A percentile compares a stretch with the other conserved stretches of the same genome.
Conservation (phyloP, 495 filamentous ascomycete species). For the Aeminium ludgeri region DNA sequence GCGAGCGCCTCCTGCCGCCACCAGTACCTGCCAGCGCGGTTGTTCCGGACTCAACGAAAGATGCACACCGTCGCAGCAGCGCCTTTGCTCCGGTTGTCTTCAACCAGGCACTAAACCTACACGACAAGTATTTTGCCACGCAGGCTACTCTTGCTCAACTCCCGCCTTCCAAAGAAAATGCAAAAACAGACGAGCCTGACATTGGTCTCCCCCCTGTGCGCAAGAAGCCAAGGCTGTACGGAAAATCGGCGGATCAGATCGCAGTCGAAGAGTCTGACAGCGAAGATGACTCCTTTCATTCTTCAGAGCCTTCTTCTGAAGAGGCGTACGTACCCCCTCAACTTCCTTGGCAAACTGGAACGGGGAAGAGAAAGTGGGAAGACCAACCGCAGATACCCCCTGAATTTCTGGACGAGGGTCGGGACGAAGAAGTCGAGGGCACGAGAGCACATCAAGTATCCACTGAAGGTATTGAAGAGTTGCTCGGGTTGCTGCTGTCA, state of each 20-base stretch:
- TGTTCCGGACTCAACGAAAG: not conserved
- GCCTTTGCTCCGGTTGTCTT: not conserved
- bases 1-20: slow-evolving; percentile 1
- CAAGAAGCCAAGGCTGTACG: not conserved
- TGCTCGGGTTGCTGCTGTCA: too few relatives aligned
- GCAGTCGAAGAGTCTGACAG: slow-evolving; percentile 1
- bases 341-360: slow-evolving; percentile 10
- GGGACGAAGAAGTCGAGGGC: too few relatives aligned
- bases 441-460: too few relatives aligned
- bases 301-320: slow-evolving; percentile 2
- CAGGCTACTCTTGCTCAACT: too few relatives aligned
- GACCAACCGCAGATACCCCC: not conserved
- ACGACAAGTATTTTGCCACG: not conserved
- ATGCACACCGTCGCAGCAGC: not conserved
- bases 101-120: not conserved
- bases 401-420: too few relatives aligned
- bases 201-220: not conserved
- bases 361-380: slow-evolving; percentile 6
- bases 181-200: not conserved
- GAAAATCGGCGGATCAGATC: not conserved
- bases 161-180: not conserved
- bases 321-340: slow-evolving; percentile 3
- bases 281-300: slow-evolving; percentile 10
- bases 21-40: slow-evolving; percentile 1
- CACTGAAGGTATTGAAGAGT: too few relatives aligned